These are phyloP conservation scores for Suillus sp. DNA, from an alignment of 768 basidiomycete species.

Conservation along the genomic window DNA sequence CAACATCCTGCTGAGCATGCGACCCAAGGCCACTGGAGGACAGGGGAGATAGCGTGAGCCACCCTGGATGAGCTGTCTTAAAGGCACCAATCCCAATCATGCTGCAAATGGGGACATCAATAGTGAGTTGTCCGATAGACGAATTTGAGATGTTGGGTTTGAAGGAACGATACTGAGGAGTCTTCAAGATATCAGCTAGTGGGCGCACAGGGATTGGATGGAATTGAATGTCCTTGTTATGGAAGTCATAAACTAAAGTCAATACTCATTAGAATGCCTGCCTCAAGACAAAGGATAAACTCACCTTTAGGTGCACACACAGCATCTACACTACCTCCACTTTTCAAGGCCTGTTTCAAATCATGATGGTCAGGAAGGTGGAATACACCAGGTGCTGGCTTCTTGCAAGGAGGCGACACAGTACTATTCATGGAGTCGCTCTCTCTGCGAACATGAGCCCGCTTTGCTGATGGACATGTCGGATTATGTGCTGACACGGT, in stretches of 20 bases:
- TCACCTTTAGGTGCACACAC: constrained; percentile 10
- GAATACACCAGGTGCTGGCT: neutral
- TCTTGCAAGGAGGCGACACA: neutral
- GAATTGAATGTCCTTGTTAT: neutral
- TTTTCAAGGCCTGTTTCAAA: constrained; percentile 8
- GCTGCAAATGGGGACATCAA: neutral
- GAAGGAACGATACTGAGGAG: neutral
- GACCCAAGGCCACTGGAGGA: constrained; percentile 1
- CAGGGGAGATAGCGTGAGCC: constrained; percentile 1
- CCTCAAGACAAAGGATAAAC: neutral
- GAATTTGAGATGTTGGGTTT: neutral
- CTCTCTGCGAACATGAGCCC: neutral
- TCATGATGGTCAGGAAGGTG: neutral
- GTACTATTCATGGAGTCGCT: neutral
- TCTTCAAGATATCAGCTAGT: neutral
- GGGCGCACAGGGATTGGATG: constrained; percentile 3
- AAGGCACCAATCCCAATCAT: constrained; percentile 14
- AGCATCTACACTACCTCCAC: constrained; percentile 5
- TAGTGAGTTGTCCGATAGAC: neutral
- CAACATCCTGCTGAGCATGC: neutral
- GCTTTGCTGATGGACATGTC: neutral
- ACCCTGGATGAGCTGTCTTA: constrained; percentile 10
- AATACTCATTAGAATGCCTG: neutral
- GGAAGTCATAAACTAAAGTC: neutral
- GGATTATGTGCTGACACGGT: neutral